Percentiles rank a stretch among this genome's conserved stretches.
These are phyloP conservation scores for Scedosporium aurantiacum DNA, from an alignment of 2,329 filamentous ascomycete species.

Conservation along the genomic window DNA sequence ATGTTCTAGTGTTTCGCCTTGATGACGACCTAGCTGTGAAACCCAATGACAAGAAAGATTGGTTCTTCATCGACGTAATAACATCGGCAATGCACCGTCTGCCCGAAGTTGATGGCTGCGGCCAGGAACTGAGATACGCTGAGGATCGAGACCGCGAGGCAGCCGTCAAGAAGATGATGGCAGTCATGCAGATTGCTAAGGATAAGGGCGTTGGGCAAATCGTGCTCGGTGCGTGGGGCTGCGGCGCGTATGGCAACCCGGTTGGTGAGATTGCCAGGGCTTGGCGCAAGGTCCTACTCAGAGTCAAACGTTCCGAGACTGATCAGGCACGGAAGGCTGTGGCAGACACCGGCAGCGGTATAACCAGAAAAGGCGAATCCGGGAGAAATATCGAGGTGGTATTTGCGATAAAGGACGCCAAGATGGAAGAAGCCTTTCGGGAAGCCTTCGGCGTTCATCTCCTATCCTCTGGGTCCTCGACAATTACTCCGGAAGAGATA, in stretches of 20 bases:
- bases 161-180: conserved; percentile 43
- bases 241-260: conserved; percentile 53
- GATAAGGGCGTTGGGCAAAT: conserved; percentile 33
- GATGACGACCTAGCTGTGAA: conserved; percentile 21
- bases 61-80: conserved; percentile 48
- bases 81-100: conserved; percentile 47
- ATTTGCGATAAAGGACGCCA: conserved; percentile 45
- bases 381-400: conserved; percentile 30
- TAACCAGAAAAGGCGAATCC: neutral
- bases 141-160: conserved; percentile 38
- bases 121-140: conserved; percentile 23
- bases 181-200: conserved; percentile 41
- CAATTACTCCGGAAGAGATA: too few species aligned
- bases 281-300: conserved; percentile 29
- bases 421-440: conserved; percentile 41
- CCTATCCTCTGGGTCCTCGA: neutral
- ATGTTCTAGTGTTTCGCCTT: conserved; percentile 46
- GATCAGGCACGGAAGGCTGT: conserved; percentile 12
- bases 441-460: conserved; percentile 27
- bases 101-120: conserved; percentile 36
- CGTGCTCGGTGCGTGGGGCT: conserved; percentile 55
- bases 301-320: conserved; percentile 7
- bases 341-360: neutral
- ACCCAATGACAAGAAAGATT: conserved; percentile 31
- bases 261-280: conserved; percentile 44